Base-by-base conservation (phyloP, 2,329 filamentous ascomycete genomes). In the Fusarium clavum region DNA sequence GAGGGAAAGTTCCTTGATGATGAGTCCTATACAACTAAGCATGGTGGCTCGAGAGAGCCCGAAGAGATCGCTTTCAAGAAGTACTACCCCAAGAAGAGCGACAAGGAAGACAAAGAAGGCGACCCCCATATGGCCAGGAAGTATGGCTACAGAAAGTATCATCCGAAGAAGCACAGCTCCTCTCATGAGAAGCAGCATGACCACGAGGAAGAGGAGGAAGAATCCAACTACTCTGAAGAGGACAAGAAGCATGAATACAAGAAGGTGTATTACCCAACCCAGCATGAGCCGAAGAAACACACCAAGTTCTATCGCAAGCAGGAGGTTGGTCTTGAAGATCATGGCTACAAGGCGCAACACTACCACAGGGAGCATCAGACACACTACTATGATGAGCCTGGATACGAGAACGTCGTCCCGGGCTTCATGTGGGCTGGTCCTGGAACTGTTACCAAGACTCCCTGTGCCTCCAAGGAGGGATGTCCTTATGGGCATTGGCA, bases 361-460 rank as follows among this genome's bases (percentile, higher is more conserved):
- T 8, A 20, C 24, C 3, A 18, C 10, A 13, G 5, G 13, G 24
- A 52, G 13, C 24, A 52, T 13, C n/a, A 29, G 10, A 30, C 24
- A 11, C 41, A 53, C n/a, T 53, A 53, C 34, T 53, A 53, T 13
- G n/a, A 41, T 27, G 34, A 53, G 10, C 34, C 49, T 6, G 49
- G 49, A 6, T 53, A 53, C 13, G 49, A 53, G n/a, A 43, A 43
- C 7, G 49, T 53, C 12, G 24, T 53, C 14, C 49, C 49, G 12
- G 49, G 49, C 10, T 53, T 53, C 34, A 53, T 53, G 49, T 53
- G 49, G 49, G 49, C 49, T 20, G 49, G 49, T 29, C 49, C 49
- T 9, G 49, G 34, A 43, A 22, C 30, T n/a, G 49, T 53, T 5
- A 53, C 49, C 34, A 53, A 53, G 24, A 29, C 49, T 20, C 53